Conservation (phyloP, 768 basidiomycete species). For the Polyporus arcularius region DNA sequence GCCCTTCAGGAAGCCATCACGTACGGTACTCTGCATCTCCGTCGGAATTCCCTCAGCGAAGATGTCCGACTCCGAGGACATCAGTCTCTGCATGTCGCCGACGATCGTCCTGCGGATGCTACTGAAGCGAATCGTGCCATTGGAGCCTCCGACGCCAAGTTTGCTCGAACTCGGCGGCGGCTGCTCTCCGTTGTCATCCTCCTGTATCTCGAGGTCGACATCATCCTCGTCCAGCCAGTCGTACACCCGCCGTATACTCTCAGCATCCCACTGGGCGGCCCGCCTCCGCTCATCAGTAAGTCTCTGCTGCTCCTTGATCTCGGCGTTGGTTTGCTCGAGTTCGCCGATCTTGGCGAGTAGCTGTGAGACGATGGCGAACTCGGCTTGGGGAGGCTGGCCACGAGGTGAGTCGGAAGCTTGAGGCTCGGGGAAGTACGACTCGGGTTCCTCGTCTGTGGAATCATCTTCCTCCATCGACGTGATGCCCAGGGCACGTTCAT, state of each 20-base stretch:
- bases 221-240: constrained; percentile 62
- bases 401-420: constrained; percentile 8
- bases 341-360: constrained; percentile 75
- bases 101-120: constrained; percentile 48
- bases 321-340: constrained; percentile 69
- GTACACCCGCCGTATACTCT: constrained; percentile 68
- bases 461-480: constrained; percentile 10
- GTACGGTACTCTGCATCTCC: constrained; percentile 32
- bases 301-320: constrained; percentile 65
- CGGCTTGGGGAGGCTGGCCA: constrained; percentile 28
- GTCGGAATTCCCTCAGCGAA: constrained; percentile 25
- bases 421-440: constrained; percentile 19
- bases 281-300: constrained; percentile 62
- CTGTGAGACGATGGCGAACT: constrained; percentile 62
- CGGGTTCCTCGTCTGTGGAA: constrained; percentile 3
- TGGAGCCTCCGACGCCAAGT: constrained; percentile 16
- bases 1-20: constrained; percentile 9
- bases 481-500: background rate
- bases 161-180: background rate
- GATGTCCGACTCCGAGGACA: constrained; percentile 19
- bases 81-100: constrained; percentile 29
- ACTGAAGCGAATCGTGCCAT: constrained; percentile 48
- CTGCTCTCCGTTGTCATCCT: constrained; percentile 30
- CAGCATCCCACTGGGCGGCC: constrained; percentile 72
- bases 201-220: constrained; percentile 49